Base-by-base conservation (phyloP, 441 rosid genomes). In the Pelargonium exstipulatum region DNA sequence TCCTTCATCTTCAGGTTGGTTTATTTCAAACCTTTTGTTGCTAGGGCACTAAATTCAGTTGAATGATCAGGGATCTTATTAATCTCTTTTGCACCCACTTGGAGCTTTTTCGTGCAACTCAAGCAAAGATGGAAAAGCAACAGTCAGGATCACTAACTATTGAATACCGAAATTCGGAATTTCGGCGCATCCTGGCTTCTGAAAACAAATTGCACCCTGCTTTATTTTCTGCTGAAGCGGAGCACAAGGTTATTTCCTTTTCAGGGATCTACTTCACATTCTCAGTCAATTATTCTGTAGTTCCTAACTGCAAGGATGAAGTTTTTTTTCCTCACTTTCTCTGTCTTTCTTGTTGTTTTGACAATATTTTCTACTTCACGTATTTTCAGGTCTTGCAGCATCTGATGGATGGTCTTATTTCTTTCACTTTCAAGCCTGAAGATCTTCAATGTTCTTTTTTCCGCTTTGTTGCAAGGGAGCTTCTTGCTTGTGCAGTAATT, bases 151-250 rank as follows among this genome's bases (percentile, higher is more conserved):
- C 69, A 20, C 74, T 82, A 68, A 80, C 84, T 67, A 83, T 86
- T 68, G 89, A 93, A 72, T 70, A 84, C 70, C 80, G 90, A 76
- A 94, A 96, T 81, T 69, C 76, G 71, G 94, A 88, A 78, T 76
- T 93, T 58, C 83, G 76, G 69, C 84, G 71, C 63, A 67, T 95
- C 76, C 80, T 95, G 82, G 92, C 96, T 73, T 62, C 77, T 5
- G 91, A 91, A 76, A 82, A 87, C 81, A 92, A 86, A 84, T 84
- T 95, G 85, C 99, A 91, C 76, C 99, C 98, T 71, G 99, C 98
- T 74, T 79, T 95, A 72, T 95, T 89, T 83, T 95, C 96, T 73
- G 76, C 86, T 71, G 96, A 87, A 76, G 91, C 98, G 22, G 97
- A 92, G 86, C 98, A 95, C 78, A 92, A 90, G 99, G 98, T 95